phyloP scores from a whole-genome alignment of 2,329 filamentous ascomycete genomes.

The Periconia sp. region DNA sequence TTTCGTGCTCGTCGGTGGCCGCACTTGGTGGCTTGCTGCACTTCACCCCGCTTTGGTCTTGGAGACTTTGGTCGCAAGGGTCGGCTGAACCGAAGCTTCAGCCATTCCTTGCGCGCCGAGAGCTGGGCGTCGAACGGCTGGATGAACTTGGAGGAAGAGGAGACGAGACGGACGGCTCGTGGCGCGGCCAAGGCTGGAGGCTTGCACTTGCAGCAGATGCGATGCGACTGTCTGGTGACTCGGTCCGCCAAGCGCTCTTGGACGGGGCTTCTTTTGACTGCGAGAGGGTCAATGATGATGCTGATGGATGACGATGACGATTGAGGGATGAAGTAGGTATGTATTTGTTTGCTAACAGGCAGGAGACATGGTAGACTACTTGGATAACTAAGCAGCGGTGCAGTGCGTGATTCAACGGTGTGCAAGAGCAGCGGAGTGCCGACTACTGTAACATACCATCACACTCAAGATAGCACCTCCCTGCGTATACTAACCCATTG shows the following conservation, averaged over 20 bases:
- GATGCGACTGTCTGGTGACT: background rate
- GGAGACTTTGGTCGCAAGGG: background rate
- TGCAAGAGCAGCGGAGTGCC: too few relatives aligned
- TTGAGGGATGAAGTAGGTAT: background rate
- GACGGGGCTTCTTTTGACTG: constrained; percentile 36
- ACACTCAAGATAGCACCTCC: too few relatives aligned
- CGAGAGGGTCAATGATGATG: background rate
- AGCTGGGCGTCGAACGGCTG: background rate
- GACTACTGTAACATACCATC: too few relatives aligned
- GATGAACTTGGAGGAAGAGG: background rate
- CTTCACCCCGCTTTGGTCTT: constrained; percentile 17
- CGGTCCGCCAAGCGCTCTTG: constrained; percentile 33
- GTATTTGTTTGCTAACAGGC: too few relatives aligned
- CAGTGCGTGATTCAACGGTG: too few relatives aligned
- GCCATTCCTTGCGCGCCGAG: constrained; percentile 22
- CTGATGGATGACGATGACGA: background rate
- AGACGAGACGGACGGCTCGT: constrained; percentile 12
- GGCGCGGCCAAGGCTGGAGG: constrained; percentile 32
- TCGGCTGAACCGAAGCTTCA: constrained; percentile 24
- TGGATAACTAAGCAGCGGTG: too few relatives aligned
- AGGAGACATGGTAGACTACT: too few relatives aligned
- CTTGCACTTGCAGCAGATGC: constrained; percentile 21
- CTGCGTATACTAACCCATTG: too few relatives aligned
- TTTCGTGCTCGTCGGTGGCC: background rate
- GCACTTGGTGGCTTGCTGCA: background rate